Evolutionary conservation across 768 basidiomycete genomes (phyloP).

Genomic region (Kwoniella sp.): DNA sequence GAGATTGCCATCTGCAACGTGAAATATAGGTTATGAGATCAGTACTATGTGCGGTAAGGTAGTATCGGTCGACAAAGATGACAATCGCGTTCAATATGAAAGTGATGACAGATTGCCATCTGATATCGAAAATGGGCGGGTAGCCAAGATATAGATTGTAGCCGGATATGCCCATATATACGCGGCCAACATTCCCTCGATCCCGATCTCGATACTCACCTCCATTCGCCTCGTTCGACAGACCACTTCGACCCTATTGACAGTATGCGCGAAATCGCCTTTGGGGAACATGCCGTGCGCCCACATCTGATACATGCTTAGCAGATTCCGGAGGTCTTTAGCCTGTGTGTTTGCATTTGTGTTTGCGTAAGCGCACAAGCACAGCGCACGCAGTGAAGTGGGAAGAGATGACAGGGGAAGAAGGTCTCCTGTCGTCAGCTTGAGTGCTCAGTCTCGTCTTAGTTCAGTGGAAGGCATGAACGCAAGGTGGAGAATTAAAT

Average conservation of each 20-base stretch:
- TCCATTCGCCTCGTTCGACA: conserved; percentile 84
- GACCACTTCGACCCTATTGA: conserved; percentile 79
- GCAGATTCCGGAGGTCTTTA: conserved; percentile 75
- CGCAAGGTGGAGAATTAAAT: background rate
- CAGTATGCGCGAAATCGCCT: conserved; percentile 81
- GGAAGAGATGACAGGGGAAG: too few relatives aligned
- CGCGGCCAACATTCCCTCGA: background rate
- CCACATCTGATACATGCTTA: conserved; percentile 92
- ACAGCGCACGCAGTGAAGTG: too few relatives aligned
- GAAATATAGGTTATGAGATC: background rate
- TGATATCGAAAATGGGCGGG: background rate
- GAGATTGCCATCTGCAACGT: conserved; percentile 33
- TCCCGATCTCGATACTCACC: conserved; percentile 59
- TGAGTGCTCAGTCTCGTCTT: too few relatives aligned
- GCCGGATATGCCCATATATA: too few relatives aligned
- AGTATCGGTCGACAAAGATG: conserved; percentile 55
- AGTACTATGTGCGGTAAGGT: conserved; percentile 51
- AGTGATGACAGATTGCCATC: background rate
- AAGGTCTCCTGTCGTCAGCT: too few relatives aligned
- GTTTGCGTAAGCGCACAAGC: background rate
- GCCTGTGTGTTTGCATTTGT: conserved; percentile 59
- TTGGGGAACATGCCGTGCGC: conserved; percentile 89
- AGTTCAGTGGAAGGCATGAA: too few relatives aligned
- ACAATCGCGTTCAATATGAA: background rate
- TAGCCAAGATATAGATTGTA: too few relatives aligned